Percentiles rank a stretch among this genome's conserved stretches.
These are phyloP conservation scores for Suillus alpinus DNA, from an alignment of 768 basidiomycete species.

Conservation along the genomic window DNA sequence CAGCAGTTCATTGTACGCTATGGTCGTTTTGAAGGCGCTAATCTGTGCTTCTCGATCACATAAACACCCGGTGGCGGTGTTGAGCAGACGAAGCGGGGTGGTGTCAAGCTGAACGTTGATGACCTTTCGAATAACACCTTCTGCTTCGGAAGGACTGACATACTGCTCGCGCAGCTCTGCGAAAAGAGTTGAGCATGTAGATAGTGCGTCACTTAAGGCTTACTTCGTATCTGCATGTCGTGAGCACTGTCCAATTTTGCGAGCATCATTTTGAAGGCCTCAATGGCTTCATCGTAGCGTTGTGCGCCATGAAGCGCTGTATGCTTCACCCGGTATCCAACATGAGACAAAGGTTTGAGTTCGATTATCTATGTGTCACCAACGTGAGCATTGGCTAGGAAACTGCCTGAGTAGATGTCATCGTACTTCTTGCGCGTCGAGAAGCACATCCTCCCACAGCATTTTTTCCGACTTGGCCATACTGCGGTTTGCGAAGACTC, in stretches of 20 bases:
- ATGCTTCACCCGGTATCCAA: neutral
- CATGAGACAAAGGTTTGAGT: neutral
- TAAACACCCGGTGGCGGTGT: neutral
- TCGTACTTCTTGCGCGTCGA: neutral
- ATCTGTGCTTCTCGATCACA: neutral
- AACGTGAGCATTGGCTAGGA: neutral
- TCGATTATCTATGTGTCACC: neutral
- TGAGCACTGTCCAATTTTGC: neutral
- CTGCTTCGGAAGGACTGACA: neutral
- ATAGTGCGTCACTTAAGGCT: neutral
- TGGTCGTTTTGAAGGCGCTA: neutral
- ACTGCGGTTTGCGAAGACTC: neutral
- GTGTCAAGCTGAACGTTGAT: neutral
- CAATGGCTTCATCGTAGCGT: neutral
- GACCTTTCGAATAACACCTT: neutral
- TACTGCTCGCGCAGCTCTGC: neutral
- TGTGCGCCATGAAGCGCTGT: neutral
- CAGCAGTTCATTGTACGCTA: no score
- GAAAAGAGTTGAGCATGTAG: neutral
- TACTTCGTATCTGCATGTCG: neutral
- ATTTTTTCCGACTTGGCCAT: neutral
- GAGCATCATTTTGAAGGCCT: neutral
- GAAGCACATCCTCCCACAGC: neutral
- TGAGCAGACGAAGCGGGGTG: neutral
- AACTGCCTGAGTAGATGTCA: neutral